Base-by-base conservation (phyloP, 2,329 filamentous ascomycete genomes). In the Hypoxylon sp. region DNA sequence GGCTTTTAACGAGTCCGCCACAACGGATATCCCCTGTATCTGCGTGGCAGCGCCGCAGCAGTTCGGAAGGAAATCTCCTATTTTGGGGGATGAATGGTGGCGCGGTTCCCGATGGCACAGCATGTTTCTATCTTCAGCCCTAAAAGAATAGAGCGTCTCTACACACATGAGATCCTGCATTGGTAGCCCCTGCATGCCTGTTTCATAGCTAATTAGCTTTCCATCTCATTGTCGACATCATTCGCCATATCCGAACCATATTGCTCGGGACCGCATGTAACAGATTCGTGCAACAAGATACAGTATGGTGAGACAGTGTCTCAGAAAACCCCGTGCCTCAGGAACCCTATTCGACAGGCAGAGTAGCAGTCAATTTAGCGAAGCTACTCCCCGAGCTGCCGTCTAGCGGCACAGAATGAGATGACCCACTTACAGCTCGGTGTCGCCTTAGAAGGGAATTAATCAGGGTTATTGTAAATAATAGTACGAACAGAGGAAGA, bases 191-290 rank as follows among this genome's bases (percentile, higher is more conserved):
- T 58, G 44, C 46, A 37, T 53, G 29, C 47, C 10, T 37, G 29
- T 58, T 53, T 44, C 46, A 44, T 50, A 8, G 31, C 42, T n/a
- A 19, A 15, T 31, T 29, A 6, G 47, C 46, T 52, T 57, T 32
- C 37, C 24, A 46, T 39, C 39, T 13, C 27, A 24, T 47, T 32
- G 48, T 50, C 48, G 24, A 35, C 15, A 37, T 19, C 29, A 37
- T 59, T 50, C 32, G 55, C 11, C 24, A 31, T 51, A 27, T 44
- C 37, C 24, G 5, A 3, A 37, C 17, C 5, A 58, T 31, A 21
- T 58, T 29, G 24, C 53, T 66, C 63, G 63, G 63, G 52, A 39
- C 57, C 57, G 57, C 17, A 58, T 58, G 57, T 47, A 53, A 66
- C 58, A 37, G 11, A 54, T 53, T 19, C 37, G 46, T n/a, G 37